phyloP scores from a whole-genome alignment of 176 grass and related monocot genomes.

The Chrysopogon serrulatus region DNA sequence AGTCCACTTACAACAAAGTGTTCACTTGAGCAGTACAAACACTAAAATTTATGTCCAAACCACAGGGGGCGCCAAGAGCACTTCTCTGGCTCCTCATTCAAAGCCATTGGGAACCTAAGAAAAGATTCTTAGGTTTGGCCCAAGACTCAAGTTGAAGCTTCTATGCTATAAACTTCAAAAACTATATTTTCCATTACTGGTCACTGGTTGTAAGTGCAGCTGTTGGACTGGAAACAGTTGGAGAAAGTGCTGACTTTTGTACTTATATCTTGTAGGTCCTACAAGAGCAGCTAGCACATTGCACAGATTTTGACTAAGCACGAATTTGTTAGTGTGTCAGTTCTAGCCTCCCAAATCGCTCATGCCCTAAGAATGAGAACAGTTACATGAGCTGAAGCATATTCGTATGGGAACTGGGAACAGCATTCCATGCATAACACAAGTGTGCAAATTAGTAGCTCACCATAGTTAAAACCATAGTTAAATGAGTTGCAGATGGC shows the following conservation, averaged over 20 bases:
- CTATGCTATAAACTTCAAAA: background rate
- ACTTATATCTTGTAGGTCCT: background rate
- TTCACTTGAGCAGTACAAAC: background rate
- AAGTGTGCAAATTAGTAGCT: background rate
- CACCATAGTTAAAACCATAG: background rate
- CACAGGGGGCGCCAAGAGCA: background rate
- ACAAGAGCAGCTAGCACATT: background rate
- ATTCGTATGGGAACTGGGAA: background rate
- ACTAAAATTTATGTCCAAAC: background rate
- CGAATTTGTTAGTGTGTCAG: background rate
- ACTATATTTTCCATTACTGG: background rate
- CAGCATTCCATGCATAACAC: background rate
- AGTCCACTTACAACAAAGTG: background rate
- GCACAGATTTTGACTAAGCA: background rate
- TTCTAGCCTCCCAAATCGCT: background rate
- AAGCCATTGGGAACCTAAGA: background rate
- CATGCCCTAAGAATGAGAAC: background rate
- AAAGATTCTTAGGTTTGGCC: background rate
- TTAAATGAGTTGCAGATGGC: background rate
- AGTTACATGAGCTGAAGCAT: background rate
- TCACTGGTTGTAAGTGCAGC: background rate
- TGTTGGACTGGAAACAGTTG: background rate
- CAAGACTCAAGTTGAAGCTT: background rate
- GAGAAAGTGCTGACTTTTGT: background rate
- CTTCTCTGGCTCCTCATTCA: background rate